Conservation (phyloP, 176 grass and related monocot species). For the Avena insularis region DNA sequence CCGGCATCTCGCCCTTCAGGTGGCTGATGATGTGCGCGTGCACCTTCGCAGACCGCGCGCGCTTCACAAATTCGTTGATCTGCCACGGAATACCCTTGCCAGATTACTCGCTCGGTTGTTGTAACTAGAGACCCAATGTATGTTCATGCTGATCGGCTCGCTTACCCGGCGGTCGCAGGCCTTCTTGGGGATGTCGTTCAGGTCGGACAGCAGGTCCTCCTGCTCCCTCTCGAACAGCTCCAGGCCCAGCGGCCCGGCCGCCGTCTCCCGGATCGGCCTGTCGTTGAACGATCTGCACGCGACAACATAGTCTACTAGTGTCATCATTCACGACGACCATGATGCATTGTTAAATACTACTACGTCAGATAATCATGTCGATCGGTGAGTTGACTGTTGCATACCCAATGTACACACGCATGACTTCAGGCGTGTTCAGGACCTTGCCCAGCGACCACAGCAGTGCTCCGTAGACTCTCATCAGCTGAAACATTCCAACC, state of each 20-base stretch:
- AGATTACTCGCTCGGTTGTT: too few relatives aligned
- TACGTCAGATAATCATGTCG: background rate
- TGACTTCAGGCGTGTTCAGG: conserved; percentile 91
- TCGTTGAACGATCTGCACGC: conserved; percentile 81
- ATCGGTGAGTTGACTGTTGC: background rate
- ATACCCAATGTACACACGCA: conserved; percentile 92
- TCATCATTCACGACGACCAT: background rate
- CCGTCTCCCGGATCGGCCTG: conserved; percentile 71
- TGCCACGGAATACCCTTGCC: conserved; percentile 4
- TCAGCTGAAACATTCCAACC: conserved; percentile 59
- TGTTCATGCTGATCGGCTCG: background rate
- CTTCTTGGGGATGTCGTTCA: conserved; percentile 93
- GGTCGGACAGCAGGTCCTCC: conserved; percentile 79
- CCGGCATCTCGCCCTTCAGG: conserved; percentile 83
- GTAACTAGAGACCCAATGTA: too few relatives aligned
- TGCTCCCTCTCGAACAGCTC: conserved; percentile 86
- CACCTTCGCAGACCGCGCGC: conserved; percentile 63
- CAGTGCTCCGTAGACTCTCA: conserved; percentile 88
- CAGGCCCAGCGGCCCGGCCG: conserved; percentile 66
- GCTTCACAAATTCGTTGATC: conserved; percentile 93
- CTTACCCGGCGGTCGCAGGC: conserved; percentile 80
- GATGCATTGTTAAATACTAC: background rate
- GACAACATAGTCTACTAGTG: background rate
- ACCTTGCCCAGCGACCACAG: conserved; percentile 95
- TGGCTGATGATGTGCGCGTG: conserved; percentile 80